Base-by-base conservation (phyloP, 139 green algal species). In the Edaphochlamys debaryana region DNA sequence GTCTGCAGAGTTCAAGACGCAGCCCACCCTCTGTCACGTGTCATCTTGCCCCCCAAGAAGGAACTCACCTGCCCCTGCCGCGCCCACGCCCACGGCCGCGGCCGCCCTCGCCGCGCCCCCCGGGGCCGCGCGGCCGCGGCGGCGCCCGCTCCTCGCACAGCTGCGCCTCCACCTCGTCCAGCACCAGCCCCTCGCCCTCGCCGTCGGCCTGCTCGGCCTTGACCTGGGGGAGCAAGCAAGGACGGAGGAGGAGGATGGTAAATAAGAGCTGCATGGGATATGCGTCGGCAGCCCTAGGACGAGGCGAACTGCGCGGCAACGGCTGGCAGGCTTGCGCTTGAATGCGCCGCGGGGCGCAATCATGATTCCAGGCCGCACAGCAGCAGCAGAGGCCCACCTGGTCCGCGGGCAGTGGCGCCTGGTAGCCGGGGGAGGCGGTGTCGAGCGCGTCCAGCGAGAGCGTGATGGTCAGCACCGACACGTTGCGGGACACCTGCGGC, bases 391-490 rank as follows among this genome's bases (percentile, higher is more conserved):
- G 9, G 58, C 30, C 4, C 60, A 81, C 60, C 60, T 81, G 60
- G 42, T 81, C 75, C 0, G 88, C 73, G 40, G 90, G 84, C 79
- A 97, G 68, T n/a, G 94, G 94, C 25, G 92, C 66, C 85, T 97
- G 94, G 87, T 97, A 97, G 63, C 94, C 94, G 15, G 92, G 80
- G 40, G 72, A 30, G 40, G 56, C 86, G 9, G 76, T 81, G 87
- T 98, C 95, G 41, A 95, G 80, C 0, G 73, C 56, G 34, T 92
- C 86, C 56, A 83, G 93, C 34, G 92, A 95, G 17, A 98, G 86
- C 1, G 88, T 96, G 85, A 98, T 96, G 66, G 84, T 91, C 69
- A 98, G 94, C 32, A 97, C 94, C 15, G 87, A 93, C 22, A 97
- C 94, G 77, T 96, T 92, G 68, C 95, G 94, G 0, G 91, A 95